Evolutionary conservation across 2,329 filamentous ascomycete species (phyloP).

Genomic region (Aspergillus caelatus): DNA sequence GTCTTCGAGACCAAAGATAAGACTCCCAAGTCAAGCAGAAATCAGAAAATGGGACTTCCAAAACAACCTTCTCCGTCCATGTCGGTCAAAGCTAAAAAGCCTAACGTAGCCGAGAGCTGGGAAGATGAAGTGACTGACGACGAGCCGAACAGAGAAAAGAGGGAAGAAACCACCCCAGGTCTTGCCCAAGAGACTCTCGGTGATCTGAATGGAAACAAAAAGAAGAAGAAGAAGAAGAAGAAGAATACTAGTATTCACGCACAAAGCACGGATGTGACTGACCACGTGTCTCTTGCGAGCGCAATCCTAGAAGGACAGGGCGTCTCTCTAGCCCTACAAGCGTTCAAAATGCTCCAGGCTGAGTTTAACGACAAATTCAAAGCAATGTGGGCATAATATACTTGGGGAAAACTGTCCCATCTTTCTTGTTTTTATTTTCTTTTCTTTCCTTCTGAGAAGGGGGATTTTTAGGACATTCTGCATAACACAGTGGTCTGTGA

Average conservation of each 20-base stretch:
- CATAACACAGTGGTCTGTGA: too few species aligned
- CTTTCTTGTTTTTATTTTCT: too few species aligned
- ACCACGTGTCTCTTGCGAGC: background rate
- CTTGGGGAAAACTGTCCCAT: too few species aligned
- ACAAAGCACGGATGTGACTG: background rate
- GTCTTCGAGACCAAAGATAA: background rate
- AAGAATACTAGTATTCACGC: conserved; percentile 6
- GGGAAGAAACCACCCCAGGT: background rate
- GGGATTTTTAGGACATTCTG: too few species aligned
- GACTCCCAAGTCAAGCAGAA: background rate
- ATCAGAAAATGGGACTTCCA: background rate
- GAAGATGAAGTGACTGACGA: conserved; percentile 23
- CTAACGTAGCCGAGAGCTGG: conserved; percentile 26
- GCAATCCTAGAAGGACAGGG: conserved; percentile 2
- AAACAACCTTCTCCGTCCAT: background rate
- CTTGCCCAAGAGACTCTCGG: background rate
- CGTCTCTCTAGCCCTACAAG: conserved; percentile 27
- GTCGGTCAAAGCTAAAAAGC: conserved; percentile 8
- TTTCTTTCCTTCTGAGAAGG: too few species aligned
- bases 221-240: background rate
- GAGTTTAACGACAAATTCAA: conserved; percentile 41
- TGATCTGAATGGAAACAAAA: background rate
- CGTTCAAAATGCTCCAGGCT: conserved; percentile 31
- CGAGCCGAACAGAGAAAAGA: background rate
- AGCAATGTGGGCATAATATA: conserved; percentile 33